These are phyloP conservation scores for Fusarium compactum DNA, from an alignment of 2,329 filamentous ascomycete genomes.

Conservation along the genomic window DNA sequence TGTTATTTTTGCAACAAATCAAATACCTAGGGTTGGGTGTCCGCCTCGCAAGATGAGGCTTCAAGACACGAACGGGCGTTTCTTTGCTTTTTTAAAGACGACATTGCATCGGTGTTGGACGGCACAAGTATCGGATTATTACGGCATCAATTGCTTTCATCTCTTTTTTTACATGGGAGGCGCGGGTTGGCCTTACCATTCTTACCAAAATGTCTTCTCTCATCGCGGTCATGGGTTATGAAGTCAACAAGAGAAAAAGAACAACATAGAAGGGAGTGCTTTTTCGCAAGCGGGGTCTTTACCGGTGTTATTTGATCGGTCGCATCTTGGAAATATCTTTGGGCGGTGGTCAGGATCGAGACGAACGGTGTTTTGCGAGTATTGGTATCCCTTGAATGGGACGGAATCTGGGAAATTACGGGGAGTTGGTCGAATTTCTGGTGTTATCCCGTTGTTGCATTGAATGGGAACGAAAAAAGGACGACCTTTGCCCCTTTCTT, in stretches of 20 bases:
- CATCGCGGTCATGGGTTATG: conserved; percentile 56
- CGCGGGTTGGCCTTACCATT: conserved; percentile 40
- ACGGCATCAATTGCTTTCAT: conserved; percentile 52
- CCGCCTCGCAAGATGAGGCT: conserved; percentile 52
- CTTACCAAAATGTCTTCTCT: conserved; percentile 51
- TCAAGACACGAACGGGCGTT: conserved; percentile 59
- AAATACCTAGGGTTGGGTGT: conserved; percentile 48
- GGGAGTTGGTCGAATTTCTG: conserved; percentile 55
- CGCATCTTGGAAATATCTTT: conserved; percentile 51
- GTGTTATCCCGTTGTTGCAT: conserved; percentile 49
- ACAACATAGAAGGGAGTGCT: conserved; percentile 60
- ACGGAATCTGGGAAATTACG: conserved; percentile 50
- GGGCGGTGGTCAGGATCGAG: conserved; percentile 51
- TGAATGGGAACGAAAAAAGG: conserved; percentile 50
- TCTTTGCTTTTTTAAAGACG: conserved; percentile 57
- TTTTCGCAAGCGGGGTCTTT: conserved; percentile 49
- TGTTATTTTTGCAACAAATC: conserved; percentile 48
- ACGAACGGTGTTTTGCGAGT: conserved; percentile 52
- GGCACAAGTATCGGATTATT: conserved; percentile 45
- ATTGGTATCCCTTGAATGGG: conserved; percentile 47
- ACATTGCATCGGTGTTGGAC: conserved; percentile 62
- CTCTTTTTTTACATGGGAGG: conserved; percentile 46
- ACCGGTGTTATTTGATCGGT: conserved; percentile 54
- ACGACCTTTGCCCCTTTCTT: conserved; percentile 44
- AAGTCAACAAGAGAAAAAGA: conserved; percentile 59